Percentiles rank a stretch among this genome's conserved stretches.
Conservation (phyloP, 2,329 filamentous ascomycete genomes). For the Penicillium brevicompactum region DNA sequence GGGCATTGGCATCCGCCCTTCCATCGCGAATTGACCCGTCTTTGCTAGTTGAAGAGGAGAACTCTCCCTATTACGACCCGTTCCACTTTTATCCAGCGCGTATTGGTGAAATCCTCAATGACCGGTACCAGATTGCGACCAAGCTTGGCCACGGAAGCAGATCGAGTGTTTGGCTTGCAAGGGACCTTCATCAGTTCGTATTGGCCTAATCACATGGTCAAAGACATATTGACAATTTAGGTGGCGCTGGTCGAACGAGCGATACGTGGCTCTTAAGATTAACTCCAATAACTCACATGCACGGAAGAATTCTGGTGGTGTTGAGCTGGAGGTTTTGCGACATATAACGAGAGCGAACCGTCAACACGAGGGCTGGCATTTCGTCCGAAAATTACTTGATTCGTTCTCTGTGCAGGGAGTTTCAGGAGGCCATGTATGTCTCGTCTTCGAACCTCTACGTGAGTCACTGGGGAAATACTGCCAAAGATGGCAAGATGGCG, state of each 20-base stretch:
- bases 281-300: slow-evolving; percentile 22
- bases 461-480: slow-evolving; percentile 33
- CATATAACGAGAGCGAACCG: slow-evolving; percentile 31
- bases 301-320: slow-evolving; percentile 6
- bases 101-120: slow-evolving; percentile 24
- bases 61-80: slow-evolving; percentile 20
- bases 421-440: slow-evolving; percentile 25
- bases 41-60: slow-evolving; percentile 20
- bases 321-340: slow-evolving; percentile 31
- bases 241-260: slow-evolving; percentile 28
- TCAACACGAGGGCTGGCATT: slow-evolving; percentile 32
- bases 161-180: slow-evolving; percentile 31
- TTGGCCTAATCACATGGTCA: not conserved
- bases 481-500: slow-evolving; percentile 23
- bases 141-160: slow-evolving; percentile 28
- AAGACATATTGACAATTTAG: slow-evolving; percentile 13
- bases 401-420: slow-evolving; percentile 28
- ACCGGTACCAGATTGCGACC: slow-evolving; percentile 25
- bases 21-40: slow-evolving; percentile 1
- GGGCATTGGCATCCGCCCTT: slow-evolving; percentile 4
- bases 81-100: slow-evolving; percentile 23
- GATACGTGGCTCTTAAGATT: slow-evolving; percentile 39
- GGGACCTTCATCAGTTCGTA: slow-evolving; percentile 28
- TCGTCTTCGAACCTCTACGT: slow-evolving; percentile 34
- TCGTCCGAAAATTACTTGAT: slow-evolving; percentile 35